Evolutionary conservation across 202 grass and related monocot genomes (phyloP).

Genomic region (Dendrocalamus latiflorus): DNA sequence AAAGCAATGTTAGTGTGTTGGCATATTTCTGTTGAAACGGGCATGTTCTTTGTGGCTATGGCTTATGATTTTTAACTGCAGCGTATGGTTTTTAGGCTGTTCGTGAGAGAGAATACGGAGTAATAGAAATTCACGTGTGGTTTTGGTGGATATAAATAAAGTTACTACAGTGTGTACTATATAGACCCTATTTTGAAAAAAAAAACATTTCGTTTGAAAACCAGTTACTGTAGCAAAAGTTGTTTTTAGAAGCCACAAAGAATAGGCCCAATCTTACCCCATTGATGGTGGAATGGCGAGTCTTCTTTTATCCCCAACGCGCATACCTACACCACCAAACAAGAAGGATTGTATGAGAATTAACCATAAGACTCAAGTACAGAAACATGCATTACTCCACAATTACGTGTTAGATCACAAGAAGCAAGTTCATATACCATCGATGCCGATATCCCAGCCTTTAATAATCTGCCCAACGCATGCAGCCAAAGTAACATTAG

Average conservation of each 20-base stretch:
- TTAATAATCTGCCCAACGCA: conserved; percentile 85
- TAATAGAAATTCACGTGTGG: no score
- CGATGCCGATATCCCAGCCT: conserved; percentile 91
- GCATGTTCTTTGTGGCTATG: no score
- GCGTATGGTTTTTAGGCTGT: no score
- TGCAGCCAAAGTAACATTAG: conserved; percentile 34
- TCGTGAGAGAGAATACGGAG: no score
- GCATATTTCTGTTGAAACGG: no score
- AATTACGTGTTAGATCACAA: not conserved
- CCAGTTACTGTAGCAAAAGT: no score
- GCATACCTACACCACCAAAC: conserved; percentile 60
- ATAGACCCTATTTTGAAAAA: no score
- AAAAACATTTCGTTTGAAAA: no score
- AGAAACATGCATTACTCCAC: not conserved
- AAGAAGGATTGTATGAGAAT: not conserved
- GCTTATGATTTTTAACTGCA: no score
- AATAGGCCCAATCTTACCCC: conserved; percentile 18
- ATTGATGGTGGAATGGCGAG: conserved; percentile 69
- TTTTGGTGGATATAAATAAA: no score
- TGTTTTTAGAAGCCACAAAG: no score
- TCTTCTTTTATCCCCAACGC: conserved; percentile 88
- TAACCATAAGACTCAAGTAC: not conserved
- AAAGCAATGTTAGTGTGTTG: not conserved
- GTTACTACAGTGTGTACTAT: no score
- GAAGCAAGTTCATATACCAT: conserved; percentile 38